Evolutionary conservation across 1,284 basidiomycete genomes (phyloP), one percentile per base, ranked within the genome.

Genomic region (Cutaneotrichosporon cavernicola): DNA sequence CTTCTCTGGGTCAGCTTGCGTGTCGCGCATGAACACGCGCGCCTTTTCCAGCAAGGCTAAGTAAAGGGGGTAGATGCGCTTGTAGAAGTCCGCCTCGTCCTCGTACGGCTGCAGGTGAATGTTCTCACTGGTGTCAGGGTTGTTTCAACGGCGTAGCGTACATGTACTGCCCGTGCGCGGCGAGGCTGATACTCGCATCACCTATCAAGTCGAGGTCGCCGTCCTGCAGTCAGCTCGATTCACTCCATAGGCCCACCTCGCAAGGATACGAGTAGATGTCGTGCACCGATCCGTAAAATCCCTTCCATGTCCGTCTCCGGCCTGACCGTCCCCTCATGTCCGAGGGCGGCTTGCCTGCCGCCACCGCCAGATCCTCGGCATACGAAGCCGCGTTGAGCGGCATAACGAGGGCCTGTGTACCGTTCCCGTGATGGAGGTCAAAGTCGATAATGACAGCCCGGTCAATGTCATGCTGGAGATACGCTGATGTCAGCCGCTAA

Each of bases 391-490:
- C 90, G 72, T 98, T 98, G 67, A 97, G 89, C 56, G 90, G 88
- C 91, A 93, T 97, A 0, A 86, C 87, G 31, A 97, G 88, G 1
- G 91, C 87, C 74, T 97, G 94, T 0, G 93, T 97, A 1, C 96
- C 96, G 74, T 98, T 96, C 9, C 92, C 91, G 72, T 97, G 94
- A 79, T 97, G 94, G 7, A 97, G 82, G 79, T 98, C 95, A 67
- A 97, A 93, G 74, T 98, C 96, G 53, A 97, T 86, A 58, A 98
- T 89, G 40, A 96, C 85, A 0, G 91, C 84, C 32, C 92, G 87
- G 55, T 89, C 87, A 58, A 97, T 84, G 6, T 86, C 85, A 73
- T 97, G 89, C 58, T 87, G 83, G 4, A 94, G 80, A 76, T 97
- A 89, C 0, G 91, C 92, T 94, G 66, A 1, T 10, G 38, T 61